Evolutionary conservation across 1,284 basidiomycete species (phyloP).

Genomic region (Sporisorium iseilematis-ciliati): DNA sequence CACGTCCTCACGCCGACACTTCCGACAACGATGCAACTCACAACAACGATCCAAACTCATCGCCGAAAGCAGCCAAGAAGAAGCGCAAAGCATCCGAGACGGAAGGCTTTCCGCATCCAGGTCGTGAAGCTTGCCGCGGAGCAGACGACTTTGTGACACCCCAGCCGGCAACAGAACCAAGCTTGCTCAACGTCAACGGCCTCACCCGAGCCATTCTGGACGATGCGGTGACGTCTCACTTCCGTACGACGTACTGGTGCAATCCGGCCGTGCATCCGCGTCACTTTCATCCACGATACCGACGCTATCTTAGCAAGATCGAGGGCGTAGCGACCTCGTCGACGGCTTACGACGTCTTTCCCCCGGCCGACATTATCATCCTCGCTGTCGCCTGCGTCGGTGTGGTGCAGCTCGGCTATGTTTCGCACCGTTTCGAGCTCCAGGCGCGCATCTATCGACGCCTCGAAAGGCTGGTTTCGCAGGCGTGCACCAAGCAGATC

Average conservation of each 20-base stretch:
- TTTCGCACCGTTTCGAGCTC: conserved; percentile 35
- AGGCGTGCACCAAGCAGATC: conserved; percentile 35
- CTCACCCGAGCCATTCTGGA: conserved; percentile 37
- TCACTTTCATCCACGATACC: conserved; percentile 41
- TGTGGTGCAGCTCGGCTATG: conserved; percentile 30
- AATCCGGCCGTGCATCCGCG: conserved; percentile 34
- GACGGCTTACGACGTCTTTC: conserved; percentile 16
- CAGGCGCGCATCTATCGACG: conserved; percentile 46
- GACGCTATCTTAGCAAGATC: conserved; percentile 24
- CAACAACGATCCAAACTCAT: not conserved
- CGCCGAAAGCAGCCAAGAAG: conserved; percentile 13
- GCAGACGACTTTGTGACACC: conserved; percentile 20
- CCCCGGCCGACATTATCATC: conserved; percentile 36
- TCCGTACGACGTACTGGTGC: conserved; percentile 42
- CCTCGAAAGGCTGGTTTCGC: conserved; percentile 34
- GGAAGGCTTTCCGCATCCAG: too few species aligned
- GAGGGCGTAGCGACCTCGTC: conserved; percentile 27
- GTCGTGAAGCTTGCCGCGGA: too few species aligned
- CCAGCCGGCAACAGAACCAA: conserved; percentile 14
- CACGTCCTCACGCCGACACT: conserved; percentile 16
- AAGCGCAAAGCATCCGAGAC: conserved; percentile 32
- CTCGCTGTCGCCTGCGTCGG: conserved; percentile 43
- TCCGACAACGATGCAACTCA: conserved; percentile 12
- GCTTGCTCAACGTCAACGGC: conserved; percentile 37
- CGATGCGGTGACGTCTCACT: conserved; percentile 35